These are phyloP conservation scores for Chaetomium olivaceum DNA, from an alignment of 2,329 filamentous ascomycete species.

Conservation along the genomic window DNA sequence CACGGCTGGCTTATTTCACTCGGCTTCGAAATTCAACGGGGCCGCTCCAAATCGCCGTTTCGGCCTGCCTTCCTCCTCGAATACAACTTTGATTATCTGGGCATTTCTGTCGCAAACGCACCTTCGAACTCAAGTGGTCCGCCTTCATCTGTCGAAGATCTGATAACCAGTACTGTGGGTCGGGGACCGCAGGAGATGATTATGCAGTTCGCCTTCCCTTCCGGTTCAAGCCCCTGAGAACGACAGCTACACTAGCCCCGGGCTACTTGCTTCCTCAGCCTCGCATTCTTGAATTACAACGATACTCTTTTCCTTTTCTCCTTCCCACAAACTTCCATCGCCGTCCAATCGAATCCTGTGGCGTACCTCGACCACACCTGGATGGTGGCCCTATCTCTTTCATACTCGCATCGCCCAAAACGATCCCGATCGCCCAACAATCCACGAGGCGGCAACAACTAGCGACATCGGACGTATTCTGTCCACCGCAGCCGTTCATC, in stretches of 20 bases:
- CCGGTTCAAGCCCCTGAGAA: background rate
- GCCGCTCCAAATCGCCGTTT: background rate
- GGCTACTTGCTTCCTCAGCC: background rate
- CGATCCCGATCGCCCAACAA: background rate
- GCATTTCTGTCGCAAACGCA: background rate
- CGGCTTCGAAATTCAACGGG: background rate
- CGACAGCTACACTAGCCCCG: background rate
- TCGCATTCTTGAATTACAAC: background rate
- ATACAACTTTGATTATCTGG: constrained; percentile 2
- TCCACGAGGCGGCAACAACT: background rate
- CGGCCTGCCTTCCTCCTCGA: background rate
- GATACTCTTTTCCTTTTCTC: background rate
- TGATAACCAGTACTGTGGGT: constrained; percentile 26
- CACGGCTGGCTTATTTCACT: background rate
- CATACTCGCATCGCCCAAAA: background rate
- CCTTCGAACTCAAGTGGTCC: constrained; percentile 2
- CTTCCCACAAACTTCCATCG: background rate
- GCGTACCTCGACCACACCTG: constrained; percentile 14
- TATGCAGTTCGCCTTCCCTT: constrained; percentile 10
- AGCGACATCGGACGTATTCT: background rate
- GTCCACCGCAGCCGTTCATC: background rate
- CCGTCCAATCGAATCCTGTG: constrained; percentile 12
- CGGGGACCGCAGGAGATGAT: constrained; percentile 4
- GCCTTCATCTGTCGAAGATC: constrained; percentile 20
- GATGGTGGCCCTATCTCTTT: background rate